Evolutionary conservation across 164 flowering plant species (phyloP).

Genomic region (Umbellularia californica): DNA sequence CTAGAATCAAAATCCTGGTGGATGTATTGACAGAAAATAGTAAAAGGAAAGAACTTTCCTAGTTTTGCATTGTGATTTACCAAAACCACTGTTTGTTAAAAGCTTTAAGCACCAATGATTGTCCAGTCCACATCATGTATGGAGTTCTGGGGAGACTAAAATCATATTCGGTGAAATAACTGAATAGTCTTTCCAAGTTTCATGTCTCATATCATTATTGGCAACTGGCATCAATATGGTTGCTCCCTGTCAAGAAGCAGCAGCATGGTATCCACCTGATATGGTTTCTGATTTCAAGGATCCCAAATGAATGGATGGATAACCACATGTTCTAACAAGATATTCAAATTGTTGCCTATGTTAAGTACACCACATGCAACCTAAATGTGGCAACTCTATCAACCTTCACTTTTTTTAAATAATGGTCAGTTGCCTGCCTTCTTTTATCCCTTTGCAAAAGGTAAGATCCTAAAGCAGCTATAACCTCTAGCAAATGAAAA

Average conservation of each 20-base stretch:
- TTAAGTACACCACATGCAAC: neutral
- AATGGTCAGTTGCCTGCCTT: no score
- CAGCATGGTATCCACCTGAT: neutral
- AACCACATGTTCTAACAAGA: neutral
- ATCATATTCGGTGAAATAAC: neutral
- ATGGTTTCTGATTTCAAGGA: neutral
- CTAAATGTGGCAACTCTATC: neutral
- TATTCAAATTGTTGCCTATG: neutral
- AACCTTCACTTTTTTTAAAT: neutral
- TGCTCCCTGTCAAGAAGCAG: neutral
- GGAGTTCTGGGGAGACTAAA: neutral
- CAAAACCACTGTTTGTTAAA: neutral
- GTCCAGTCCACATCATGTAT: no score
- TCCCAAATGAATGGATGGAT: neutral
- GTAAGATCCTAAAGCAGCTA: neutral
- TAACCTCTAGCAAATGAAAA: neutral
- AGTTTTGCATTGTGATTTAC: neutral
- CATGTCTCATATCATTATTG: neutral
- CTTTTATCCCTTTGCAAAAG: no score
- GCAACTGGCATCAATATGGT: neutral
- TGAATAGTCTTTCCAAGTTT: neutral
- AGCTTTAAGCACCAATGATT: neutral
- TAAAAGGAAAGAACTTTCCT: neutral
- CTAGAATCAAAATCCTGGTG: neutral
- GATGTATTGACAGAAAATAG: neutral